Evolutionary conservation across 352 stramenopile species (phyloP).

Genomic region (Phytopythium litorale): DNA sequence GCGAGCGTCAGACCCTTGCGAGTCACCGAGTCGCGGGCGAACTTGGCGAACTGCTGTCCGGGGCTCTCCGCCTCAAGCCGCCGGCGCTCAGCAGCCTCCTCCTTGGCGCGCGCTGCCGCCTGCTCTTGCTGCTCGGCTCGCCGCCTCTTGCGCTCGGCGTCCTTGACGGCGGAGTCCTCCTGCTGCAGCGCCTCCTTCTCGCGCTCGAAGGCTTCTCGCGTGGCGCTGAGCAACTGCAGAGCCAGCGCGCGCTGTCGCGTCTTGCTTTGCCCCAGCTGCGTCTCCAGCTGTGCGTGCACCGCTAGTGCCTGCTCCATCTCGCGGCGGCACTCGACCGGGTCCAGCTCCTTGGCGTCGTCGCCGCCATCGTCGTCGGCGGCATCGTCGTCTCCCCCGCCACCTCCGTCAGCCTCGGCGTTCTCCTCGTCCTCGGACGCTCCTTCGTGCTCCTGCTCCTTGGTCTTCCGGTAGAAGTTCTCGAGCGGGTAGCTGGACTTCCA

Average conservation of each 20-base stretch:
- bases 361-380: slow-evolving; percentile 13
- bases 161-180: slow-evolving; percentile 47
- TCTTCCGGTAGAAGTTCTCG: slow-evolving; percentile 41
- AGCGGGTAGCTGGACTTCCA: slow-evolving; percentile 49
- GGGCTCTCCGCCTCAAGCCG: slow-evolving; percentile 7
- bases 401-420: background rate
- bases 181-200: slow-evolving; percentile 44
- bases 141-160: slow-evolving; percentile 37
- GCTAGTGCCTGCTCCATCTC: slow-evolving; percentile 38
- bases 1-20: slow-evolving; percentile 52
- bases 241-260: slow-evolving; percentile 42
- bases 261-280: slow-evolving; percentile 27
- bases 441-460: background rate
- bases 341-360: slow-evolving; percentile 18
- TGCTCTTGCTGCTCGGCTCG: slow-evolving; percentile 42
- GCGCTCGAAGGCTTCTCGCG: slow-evolving; percentile 47
- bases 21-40: slow-evolving; percentile 39
- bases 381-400: background rate
- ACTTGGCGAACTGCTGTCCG: slow-evolving; percentile 26
- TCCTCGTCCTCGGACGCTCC: background rate
- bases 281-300: slow-evolving; percentile 22
- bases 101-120: slow-evolving; percentile 41
- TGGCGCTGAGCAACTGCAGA: slow-evolving; percentile 60
- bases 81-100: slow-evolving; percentile 16
- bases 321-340: slow-evolving; percentile 40